phyloP scores from a whole-genome alignment of 2,329 filamentous ascomycete species.

The Xylariaceae sp. region DNA sequence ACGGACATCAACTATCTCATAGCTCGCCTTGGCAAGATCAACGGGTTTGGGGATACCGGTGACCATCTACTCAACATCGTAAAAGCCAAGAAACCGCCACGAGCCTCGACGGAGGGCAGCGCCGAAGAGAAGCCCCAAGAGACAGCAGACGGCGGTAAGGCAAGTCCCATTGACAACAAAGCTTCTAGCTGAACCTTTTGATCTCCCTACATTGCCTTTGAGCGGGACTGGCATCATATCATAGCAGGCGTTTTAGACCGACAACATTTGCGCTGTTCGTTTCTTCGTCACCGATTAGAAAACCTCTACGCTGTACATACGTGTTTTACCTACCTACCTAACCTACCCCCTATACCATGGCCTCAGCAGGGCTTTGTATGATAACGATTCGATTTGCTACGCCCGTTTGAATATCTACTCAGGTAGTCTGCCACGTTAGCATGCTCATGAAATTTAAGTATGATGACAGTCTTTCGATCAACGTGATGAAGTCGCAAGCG shows the following conservation, averaged over 20 bases:
- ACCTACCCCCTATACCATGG: background rate
- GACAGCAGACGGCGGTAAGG: conserved; percentile 4
- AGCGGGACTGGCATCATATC: conserved; percentile 18
- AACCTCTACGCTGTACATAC: background rate
- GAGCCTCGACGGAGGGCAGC: conserved; percentile 14
- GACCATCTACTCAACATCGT: conserved; percentile 62
- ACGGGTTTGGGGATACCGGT: conserved; percentile 71
- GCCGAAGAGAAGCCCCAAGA: conserved; percentile 8
- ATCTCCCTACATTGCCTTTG: conserved; percentile 1
- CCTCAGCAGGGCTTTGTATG: background rate
- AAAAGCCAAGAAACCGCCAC: conserved; percentile 47
- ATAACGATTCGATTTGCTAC: background rate
- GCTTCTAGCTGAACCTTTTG: conserved; percentile 13
- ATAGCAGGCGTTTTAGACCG: conserved; percentile 24
- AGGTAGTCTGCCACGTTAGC: background rate
- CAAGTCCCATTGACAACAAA: conserved; percentile 15
- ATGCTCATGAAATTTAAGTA: background rate
- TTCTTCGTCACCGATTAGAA: background rate
- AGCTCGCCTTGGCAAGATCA: conserved; percentile 65
- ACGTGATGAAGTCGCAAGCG: too few species aligned
- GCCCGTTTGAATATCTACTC: background rate
- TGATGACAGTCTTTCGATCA: background rate
- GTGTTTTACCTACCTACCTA: background rate
- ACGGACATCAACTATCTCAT: conserved; percentile 71
- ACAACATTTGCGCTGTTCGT: conserved; percentile 3